Evolutionary conservation across 2,329 filamentous ascomycete species (phyloP).

Genomic region (Ophiocordyceps sinensis): DNA sequence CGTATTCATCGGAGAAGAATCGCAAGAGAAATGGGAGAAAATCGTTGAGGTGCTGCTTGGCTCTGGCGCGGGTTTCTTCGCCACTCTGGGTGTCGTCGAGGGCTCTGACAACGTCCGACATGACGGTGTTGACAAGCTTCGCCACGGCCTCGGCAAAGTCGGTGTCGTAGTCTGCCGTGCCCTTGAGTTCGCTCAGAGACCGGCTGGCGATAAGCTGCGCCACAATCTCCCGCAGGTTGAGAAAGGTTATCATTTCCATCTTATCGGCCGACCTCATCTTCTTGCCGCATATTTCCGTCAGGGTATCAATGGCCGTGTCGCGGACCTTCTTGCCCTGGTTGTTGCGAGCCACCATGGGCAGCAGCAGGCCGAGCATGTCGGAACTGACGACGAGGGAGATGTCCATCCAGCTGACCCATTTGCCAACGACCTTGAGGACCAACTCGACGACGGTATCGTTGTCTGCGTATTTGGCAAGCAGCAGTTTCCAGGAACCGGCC

Average conservation of each 20-base stretch:
- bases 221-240: constrained; percentile 77
- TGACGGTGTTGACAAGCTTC: constrained; percentile 83
- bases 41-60: constrained; percentile 66
- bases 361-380: constrained; percentile 68
- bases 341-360: constrained; percentile 73
- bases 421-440: constrained; percentile 80
- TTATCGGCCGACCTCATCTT: constrained; percentile 95
- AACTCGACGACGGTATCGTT: constrained; percentile 68
- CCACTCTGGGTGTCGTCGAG: constrained; percentile 54
- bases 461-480: constrained; percentile 63
- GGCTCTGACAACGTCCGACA: constrained; percentile 75
- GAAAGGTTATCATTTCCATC: constrained; percentile 80
- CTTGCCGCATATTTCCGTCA: constrained; percentile 92
- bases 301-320: constrained; percentile 82
- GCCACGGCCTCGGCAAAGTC: constrained; percentile 91
- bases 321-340: constrained; percentile 58
- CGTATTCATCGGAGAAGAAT: constrained; percentile 95
- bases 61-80: constrained; percentile 53
- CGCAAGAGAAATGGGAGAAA: constrained; percentile 81
- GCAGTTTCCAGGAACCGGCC: constrained; percentile 79
- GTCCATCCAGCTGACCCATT: constrained; percentile 98
- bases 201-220: constrained; percentile 74
- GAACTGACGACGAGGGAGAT: constrained; percentile 88
- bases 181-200: constrained; percentile 61
- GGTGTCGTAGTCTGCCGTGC: constrained; percentile 80